Percentiles rank a stretch among this genome's conserved stretches.
Evolutionary conservation across 139 green algal species (phyloP).

Genomic region (Pycnococcus provasolii): DNA sequence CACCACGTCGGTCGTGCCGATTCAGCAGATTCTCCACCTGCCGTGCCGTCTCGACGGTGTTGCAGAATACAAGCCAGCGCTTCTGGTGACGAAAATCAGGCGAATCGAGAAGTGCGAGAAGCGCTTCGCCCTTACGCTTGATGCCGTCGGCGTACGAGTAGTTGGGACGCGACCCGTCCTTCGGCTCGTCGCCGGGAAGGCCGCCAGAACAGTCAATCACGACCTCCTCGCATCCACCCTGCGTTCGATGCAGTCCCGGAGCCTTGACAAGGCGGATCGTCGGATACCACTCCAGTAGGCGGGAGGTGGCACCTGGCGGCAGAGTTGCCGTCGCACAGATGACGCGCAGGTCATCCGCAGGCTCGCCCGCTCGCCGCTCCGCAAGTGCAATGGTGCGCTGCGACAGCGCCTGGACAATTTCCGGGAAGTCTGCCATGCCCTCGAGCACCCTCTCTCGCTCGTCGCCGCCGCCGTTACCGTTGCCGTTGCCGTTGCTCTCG

Average conservation of each 20-base stretch:
- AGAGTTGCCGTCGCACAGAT: slow-evolving; percentile 69
- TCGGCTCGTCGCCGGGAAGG: slow-evolving; percentile 61
- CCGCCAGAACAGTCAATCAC: slow-evolving; percentile 88
- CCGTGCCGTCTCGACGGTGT: slow-evolving; percentile 72
- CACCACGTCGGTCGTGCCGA: slow-evolving; percentile 27
- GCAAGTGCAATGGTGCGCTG: neutral
- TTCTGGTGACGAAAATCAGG: slow-evolving; percentile 50
- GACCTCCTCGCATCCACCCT: slow-evolving; percentile 56
- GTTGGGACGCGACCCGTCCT: too few species aligned
- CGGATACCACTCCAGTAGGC: slow-evolving; percentile 1
- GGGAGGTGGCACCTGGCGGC: slow-evolving; percentile 38
- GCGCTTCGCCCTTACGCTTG: slow-evolving; percentile 58
- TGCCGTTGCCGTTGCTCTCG: too few species aligned
- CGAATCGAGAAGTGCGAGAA: slow-evolving; percentile 40
- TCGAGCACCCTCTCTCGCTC: too few species aligned
- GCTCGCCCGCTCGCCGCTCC: neutral
- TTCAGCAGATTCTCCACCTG: slow-evolving; percentile 79
- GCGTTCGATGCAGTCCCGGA: slow-evolving; percentile 62
- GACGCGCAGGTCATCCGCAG: slow-evolving; percentile 38
- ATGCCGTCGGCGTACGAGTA: slow-evolving; percentile 30
- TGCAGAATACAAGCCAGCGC: slow-evolving; percentile 37
- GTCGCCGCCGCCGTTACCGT: too few species aligned
- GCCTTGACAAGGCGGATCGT: slow-evolving; percentile 42
- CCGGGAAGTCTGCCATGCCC: too few species aligned
- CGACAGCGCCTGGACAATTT: too few species aligned